Evolutionary conservation across 345 rosid species (phyloP), one percentile per base, ranked within the genome.

Genomic region (Citropsis articulata): DNA sequence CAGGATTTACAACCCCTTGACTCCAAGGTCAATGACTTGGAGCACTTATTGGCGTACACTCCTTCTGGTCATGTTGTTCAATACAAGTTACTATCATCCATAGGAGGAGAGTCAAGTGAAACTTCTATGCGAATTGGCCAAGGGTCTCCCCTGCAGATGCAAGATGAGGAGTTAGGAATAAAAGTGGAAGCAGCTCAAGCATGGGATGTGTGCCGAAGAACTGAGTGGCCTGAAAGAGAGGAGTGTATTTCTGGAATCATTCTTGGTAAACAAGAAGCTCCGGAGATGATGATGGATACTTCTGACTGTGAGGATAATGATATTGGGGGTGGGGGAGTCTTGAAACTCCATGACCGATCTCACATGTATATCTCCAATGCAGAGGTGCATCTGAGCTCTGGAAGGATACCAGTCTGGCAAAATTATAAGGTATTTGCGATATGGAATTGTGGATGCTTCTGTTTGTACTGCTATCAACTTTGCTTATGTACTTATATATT

Each of bases 121-220:
- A 79, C 53, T 84, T 79, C 79, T 83, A 69, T 89, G 3, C 83
- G 90, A 87, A 80, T 22, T 45, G 88, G 83, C 30, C 84, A 87
- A 64, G 83, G 78, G 71, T 81, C 93, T 82, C 83, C 93, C 24
- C 25, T 80, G 56, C 95, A 86, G 77, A 75, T 85, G 22, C 98
- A 86, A 75, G 97, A 92, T 78, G 99, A 96, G 80, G 99, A 91
- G 70, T 72, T 90, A 55, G 85, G 88, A 74, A 91, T 92, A 65
- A 93, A 89, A 83, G 97, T 88, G 66, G 97, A 92, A 83, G 86
- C 95, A 55, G 82, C 94, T 75, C 98, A 96, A 81, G 87, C 95
- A 85, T 96, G 98, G 98, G 99, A 96, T 88, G 99, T 96, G 69
- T 94, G 98, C 79, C 85, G 98, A 79, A 88, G 94, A 84, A 75